These are phyloP conservation scores for Monilinia fructicola DNA, from an alignment of 2,329 filamentous ascomycete genomes.

Conservation along the genomic window DNA sequence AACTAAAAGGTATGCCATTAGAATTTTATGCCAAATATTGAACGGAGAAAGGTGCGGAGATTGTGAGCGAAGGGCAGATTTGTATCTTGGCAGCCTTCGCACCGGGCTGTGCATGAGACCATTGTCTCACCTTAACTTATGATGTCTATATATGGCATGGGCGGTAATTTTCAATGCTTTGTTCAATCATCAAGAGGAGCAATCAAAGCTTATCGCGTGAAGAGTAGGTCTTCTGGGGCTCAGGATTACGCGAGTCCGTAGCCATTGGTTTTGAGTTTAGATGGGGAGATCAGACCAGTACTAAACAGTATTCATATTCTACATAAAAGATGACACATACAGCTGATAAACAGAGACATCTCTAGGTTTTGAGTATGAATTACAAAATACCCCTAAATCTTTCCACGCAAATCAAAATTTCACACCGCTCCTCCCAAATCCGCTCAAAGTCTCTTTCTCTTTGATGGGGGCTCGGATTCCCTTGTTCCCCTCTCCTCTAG, in stretches of 20 bases:
- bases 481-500: too few species aligned
- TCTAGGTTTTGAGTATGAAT: neutral
- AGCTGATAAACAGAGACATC: neutral
- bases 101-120: conserved; percentile 10
- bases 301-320: neutral
- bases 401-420: neutral
- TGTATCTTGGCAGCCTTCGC: conserved; percentile 30
- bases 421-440: neutral
- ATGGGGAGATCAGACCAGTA: neutral
- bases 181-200: too few species aligned
- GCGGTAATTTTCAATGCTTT: too few species aligned
- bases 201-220: too few species aligned
- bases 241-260: too few species aligned
- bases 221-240: too few species aligned
- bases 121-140: neutral
- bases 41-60: neutral
- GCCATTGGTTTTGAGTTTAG: too few species aligned
- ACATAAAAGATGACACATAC: neutral
- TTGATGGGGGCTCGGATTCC: neutral
- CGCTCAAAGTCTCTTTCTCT: neutral
- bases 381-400: neutral
- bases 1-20: conserved; percentile 27
- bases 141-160: too few species aligned
- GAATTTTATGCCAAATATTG: conserved; percentile 29
- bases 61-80: conserved; percentile 21